Evolutionary conservation across 176 grass and related monocot species (phyloP).

Genomic region (Alopecurus myosuroides): DNA sequence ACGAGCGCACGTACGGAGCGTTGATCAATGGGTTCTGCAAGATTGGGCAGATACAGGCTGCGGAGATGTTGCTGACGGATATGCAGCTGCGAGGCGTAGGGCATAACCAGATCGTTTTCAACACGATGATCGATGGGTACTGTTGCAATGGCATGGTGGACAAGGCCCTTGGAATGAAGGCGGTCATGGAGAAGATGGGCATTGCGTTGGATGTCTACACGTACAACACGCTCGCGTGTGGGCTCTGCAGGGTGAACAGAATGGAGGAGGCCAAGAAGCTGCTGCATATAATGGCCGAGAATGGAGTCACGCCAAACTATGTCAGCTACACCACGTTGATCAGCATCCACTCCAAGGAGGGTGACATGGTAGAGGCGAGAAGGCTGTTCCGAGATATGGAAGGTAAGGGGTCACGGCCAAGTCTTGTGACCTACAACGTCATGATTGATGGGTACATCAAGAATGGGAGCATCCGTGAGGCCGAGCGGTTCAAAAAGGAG

Average conservation of each 20-base stretch:
- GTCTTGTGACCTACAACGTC: conserved; percentile 66
- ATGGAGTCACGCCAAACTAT: conserved; percentile 47
- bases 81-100: conserved; percentile 63
- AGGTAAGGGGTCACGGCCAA: conserved; percentile 40
- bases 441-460: conserved; percentile 85
- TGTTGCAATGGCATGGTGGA: conserved; percentile 51
- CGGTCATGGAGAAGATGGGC: conserved; percentile 64
- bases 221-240: conserved; percentile 60
- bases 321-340: conserved; percentile 71
- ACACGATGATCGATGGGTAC: conserved; percentile 81
- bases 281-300: conserved; percentile 68
- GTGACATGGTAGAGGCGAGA: conserved; percentile 77
- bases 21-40: conserved; percentile 92
- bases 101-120: conserved; percentile 68
- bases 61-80: conserved; percentile 60
- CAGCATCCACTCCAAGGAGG: conserved; percentile 73
- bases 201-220: conserved; percentile 67
- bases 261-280: conserved; percentile 63
- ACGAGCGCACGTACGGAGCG: conserved; percentile 49
- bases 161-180: conserved; percentile 55
- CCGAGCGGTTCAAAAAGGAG: conserved; percentile 70
- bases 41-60: conserved; percentile 66
- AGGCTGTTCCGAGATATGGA: conserved; percentile 74
- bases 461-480: conserved; percentile 68
- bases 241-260: conserved; percentile 53